Evolutionary conservation across 257 asterid species (phyloP).

Genomic region (Cordia subcordata): DNA sequence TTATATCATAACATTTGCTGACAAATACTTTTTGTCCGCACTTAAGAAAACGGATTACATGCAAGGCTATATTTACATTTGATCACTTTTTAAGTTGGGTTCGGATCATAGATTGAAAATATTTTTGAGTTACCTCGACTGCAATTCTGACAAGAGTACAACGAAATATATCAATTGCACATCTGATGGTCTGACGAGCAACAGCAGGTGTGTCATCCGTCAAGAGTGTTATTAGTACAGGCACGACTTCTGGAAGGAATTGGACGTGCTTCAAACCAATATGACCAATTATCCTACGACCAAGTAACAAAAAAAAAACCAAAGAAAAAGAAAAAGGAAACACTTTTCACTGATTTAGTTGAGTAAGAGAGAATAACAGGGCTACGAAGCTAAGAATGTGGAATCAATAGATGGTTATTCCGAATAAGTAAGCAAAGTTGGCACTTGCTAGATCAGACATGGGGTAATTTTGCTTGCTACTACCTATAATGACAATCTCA

Average conservation of each 20-base stretch:
- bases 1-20: neutral
- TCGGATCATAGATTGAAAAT: neutral
- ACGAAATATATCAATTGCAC: conserved; percentile 72
- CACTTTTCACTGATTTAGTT: neutral
- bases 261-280: conserved; percentile 73
- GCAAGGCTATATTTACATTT: neutral
- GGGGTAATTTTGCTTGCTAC: too few relatives aligned
- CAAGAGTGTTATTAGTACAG: conserved; percentile 57
- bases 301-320: conserved; percentile 11
- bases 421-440: too few relatives aligned
- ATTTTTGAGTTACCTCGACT: conserved; percentile 55
- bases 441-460: too few relatives aligned
- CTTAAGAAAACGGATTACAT: neutral
- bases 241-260: conserved; percentile 77
- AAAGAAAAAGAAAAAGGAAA: conserved; percentile 11
- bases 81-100: neutral
- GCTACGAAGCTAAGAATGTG: neutral
- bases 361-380: conserved; percentile 2
- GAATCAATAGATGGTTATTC: too few relatives aligned
- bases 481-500: too few relatives aligned
- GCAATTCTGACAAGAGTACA: conserved; percentile 59
- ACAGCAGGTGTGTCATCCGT: conserved; percentile 87
- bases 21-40: neutral
- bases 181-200: conserved; percentile 87
- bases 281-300: conserved; percentile 67